A percentile compares a stretch with the other conserved stretches of the same genome.
These are phyloP conservation scores for Monosporascus sp. DNA, from an alignment of 2,329 filamentous ascomycete species.

Conservation along the genomic window DNA sequence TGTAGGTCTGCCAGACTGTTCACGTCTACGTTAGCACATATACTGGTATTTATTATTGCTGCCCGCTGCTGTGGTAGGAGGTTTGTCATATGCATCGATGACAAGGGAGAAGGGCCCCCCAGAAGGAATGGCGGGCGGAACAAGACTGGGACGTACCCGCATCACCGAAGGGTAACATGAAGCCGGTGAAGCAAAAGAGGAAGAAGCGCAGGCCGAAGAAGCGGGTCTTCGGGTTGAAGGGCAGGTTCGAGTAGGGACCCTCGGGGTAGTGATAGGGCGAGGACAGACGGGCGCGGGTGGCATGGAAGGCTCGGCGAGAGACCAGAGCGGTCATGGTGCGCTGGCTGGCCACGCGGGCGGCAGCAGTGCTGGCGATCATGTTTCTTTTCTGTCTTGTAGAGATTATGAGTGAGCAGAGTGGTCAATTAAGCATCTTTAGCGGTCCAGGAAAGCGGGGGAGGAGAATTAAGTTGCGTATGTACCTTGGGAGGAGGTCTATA, in stretches of 20 bases:
- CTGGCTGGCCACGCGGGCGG: slow-evolving; percentile 52
- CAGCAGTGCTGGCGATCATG: slow-evolving; percentile 67
- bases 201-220: slow-evolving; percentile 82
- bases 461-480: neutral
- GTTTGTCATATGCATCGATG: neutral
- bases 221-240: slow-evolving; percentile 91
- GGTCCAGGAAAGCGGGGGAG: too few relatives aligned
- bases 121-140: neutral
- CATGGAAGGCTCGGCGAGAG: slow-evolving; percentile 90
- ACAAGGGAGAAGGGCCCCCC: neutral
- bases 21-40: slow-evolving; percentile 12
- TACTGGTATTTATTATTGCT: neutral
- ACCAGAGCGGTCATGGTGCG: slow-evolving; percentile 57
- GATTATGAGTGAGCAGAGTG: too few relatives aligned
- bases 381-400: neutral
- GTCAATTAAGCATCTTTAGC: too few relatives aligned
- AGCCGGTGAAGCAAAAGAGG: slow-evolving; percentile 56
- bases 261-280: slow-evolving; percentile 99
- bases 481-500: neutral
- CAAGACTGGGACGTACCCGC: slow-evolving; percentile 41
- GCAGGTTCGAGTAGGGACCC: slow-evolving; percentile 88
- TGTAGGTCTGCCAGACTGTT: slow-evolving; percentile 46
- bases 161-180: slow-evolving; percentile 58
- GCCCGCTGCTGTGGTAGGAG: neutral
- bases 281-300: slow-evolving; percentile 76